These are phyloP conservation scores for Ajuga reptans DNA, from an alignment of 305 asterid genomes.

Conservation along the genomic window DNA sequence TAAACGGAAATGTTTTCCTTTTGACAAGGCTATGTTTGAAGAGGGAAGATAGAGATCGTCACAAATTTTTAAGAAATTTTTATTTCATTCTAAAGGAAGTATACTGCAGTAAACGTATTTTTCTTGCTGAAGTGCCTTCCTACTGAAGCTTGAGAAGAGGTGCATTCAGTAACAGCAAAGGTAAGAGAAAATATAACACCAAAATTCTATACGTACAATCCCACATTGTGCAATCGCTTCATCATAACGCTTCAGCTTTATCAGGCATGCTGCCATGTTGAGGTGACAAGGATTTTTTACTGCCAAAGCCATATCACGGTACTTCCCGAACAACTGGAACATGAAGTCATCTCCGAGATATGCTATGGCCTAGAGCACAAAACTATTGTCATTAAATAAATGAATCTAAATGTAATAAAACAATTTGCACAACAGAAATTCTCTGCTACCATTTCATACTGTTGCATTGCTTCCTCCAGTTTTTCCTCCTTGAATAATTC, in stretches of 20 bases:
- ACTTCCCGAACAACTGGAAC: constrained; percentile 96
- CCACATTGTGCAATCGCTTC: constrained; percentile 94
- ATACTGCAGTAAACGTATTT: neutral
- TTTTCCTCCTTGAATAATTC: constrained; percentile 78
- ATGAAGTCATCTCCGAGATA: constrained; percentile 98
- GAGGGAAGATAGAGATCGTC: neutral
- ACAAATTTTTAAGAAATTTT: neutral
- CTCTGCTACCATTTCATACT: constrained; percentile 78
- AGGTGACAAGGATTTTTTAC: constrained; percentile 98
- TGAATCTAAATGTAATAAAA: neutral
- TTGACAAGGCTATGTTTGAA: neutral
- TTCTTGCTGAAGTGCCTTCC: neutral
- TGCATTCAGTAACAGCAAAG: neutral
- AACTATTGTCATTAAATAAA: neutral
- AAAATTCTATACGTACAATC: constrained; percentile 49
- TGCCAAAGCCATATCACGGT: constrained; percentile 93
- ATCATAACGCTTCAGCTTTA: constrained; percentile 80
- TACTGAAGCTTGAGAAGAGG: constrained; percentile 10
- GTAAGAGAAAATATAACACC: neutral
- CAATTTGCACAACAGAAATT: neutral
- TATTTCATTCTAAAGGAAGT: neutral
- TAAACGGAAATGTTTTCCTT: neutral
- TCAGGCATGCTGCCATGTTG: constrained; percentile 85
- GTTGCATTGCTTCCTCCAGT: constrained; percentile 90
- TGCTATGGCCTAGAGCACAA: constrained; percentile 70